Evolutionary conservation across 352 stramenopile genomes (phyloP).

Genomic region (Pythium aphanidermatum): DNA sequence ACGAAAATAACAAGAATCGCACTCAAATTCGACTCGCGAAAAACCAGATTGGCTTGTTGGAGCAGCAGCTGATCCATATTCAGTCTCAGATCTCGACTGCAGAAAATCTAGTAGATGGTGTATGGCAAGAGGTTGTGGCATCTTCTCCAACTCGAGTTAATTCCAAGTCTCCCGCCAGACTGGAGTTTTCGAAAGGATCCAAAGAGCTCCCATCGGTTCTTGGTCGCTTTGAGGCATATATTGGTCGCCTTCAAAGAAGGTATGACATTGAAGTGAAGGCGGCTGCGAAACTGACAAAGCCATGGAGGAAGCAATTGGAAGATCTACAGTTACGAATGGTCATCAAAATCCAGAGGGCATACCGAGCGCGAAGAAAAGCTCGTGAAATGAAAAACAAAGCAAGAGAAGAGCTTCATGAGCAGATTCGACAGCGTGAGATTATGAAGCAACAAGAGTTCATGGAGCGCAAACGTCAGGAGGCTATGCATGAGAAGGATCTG

Average conservation of each 20-base stretch:
- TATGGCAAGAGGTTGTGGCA: constrained; percentile 48
- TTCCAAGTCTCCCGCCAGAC: not conserved
- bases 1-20: constrained; percentile 36
- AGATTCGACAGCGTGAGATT: constrained; percentile 45
- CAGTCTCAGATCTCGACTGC: constrained; percentile 41
- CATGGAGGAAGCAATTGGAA: constrained; percentile 72
- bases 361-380: constrained; percentile 35
- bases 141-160: constrained; percentile 4
- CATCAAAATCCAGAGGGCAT: constrained; percentile 66
- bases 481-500: constrained; percentile 45
- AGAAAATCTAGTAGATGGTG: constrained; percentile 44
- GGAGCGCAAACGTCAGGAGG: constrained; percentile 49
- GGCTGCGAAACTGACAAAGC: constrained; percentile 35
- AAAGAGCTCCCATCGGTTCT: constrained; percentile 52
- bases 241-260: constrained; percentile 45
- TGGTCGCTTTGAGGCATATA: constrained; percentile 46
- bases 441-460: constrained; percentile 43
- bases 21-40: constrained; percentile 49
- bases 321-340: constrained; percentile 59
- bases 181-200: constrained; percentile 7
- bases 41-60: constrained; percentile 50
- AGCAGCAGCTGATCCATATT: constrained; percentile 58
- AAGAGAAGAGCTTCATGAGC: constrained; percentile 36
- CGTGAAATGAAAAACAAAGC: constrained; percentile 41
- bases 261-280: constrained; percentile 57